Base-by-base conservation (phyloP, 192 early-diverging fungal species). In the Paraglomus brasilianum region DNA sequence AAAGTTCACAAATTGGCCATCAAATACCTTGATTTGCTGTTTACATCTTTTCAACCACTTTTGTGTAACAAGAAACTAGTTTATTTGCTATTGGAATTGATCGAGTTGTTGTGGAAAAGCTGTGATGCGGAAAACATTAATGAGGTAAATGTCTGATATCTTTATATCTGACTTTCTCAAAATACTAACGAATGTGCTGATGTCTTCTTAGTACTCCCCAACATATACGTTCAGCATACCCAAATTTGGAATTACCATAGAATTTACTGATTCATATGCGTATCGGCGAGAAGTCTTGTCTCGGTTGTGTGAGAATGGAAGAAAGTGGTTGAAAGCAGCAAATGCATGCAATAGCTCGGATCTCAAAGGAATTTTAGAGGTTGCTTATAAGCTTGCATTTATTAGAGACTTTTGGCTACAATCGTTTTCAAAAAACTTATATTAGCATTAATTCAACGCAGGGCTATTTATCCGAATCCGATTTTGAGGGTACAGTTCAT, bases 11-110 rank as follows among this genome's bases (percentile, higher is more conserved):
- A 73, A 41, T 76, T 89, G 70, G 85, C 87, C 10, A 80, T 85
- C 72, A 90, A 85, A 59, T 84, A 83, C 66, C 76, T 82, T 15
- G 82, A 89, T 52, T 72, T 69, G 44, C 80, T 93, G 47, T 76
- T 93, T 40, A 52, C 50, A 19, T 72, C 80, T 0, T 90, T 90
- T 71, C 93, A 94, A 45, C 87, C 87, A 57, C 74, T 93, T 1
- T 86, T 98, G 50, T 91, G 91, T 57, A 90, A 97, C 77, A 82
- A 83, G 50, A 70, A 75, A 4, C 77, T 88, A 1, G 59, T 95
- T 11, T 82, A 80, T 44, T 81, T 89, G 14, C 81, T 95, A 62
- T 75, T 98, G 22, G 96, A 98, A 77, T 72, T 96, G 11, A 83
- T 95, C 14, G 88, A 91, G 69, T 80, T 91, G 13, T 75, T 89